These are phyloP conservation scores for Dicorynia guianensis DNA, from an alignment of 306 rosid species.

Conservation along the genomic window DNA sequence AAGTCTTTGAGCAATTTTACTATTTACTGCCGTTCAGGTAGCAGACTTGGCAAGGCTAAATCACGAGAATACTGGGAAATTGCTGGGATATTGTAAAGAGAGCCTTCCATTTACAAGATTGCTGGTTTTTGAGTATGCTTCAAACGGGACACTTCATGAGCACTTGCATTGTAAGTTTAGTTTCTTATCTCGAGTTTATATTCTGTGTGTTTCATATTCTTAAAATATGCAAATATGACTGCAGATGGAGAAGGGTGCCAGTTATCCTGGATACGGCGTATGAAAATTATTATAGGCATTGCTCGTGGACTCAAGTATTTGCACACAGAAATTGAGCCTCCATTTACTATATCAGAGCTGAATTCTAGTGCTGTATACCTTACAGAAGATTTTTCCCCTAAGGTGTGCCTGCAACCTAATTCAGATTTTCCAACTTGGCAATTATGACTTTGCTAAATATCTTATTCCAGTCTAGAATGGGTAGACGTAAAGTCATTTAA, in stretches of 20 bases:
- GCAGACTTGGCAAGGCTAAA: conserved; percentile 82
- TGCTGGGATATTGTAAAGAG: conserved; percentile 91
- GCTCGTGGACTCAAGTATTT: conserved; percentile 89
- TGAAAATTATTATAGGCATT: conserved; percentile 88
- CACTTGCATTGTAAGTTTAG: conserved; percentile 83
- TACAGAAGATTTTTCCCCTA: conserved; percentile 93
- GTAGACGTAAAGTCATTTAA: conserved; percentile 17
- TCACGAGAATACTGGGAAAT: conserved; percentile 80
- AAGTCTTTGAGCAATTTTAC: conserved; percentile 12
- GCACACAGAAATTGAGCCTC: conserved; percentile 88
- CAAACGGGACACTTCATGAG: conserved; percentile 93
- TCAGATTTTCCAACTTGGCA: conserved; percentile 1
- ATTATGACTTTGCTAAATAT: conserved; percentile 28
- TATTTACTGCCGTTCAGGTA: conserved; percentile 61
- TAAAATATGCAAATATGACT: conserved; percentile 33
- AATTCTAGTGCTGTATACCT: conserved; percentile 92
- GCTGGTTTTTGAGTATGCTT: conserved; percentile 95
- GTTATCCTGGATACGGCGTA: conserved; percentile 91
- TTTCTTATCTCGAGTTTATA: conserved; percentile 19
- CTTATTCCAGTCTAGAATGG: conserved; percentile 20
- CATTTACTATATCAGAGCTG: conserved; percentile 87
- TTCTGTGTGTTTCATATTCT: conserved; percentile 25
- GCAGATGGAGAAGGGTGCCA: conserved; percentile 89
- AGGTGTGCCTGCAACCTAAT: conserved; percentile 56
- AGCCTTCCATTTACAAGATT: conserved; percentile 87